Conservation (phyloP, 768 basidiomycete species). For the Candolleomyces eurysporus region DNA sequence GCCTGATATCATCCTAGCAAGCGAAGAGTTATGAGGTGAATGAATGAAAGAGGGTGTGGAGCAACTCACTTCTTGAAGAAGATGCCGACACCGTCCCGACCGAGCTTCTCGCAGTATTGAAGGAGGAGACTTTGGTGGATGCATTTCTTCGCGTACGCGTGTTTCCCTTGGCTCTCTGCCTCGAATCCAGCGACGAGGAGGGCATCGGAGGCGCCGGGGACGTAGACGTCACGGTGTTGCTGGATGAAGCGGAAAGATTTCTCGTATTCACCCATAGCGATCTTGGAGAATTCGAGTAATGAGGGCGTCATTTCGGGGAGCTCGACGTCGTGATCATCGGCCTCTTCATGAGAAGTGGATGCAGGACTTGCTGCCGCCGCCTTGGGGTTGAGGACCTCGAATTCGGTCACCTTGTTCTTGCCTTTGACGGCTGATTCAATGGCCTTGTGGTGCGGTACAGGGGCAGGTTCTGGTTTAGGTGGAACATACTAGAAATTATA, state of each 20-base stretch:
- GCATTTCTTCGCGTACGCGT: conserved; percentile 76
- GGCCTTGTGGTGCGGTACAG: conserved; percentile 54
- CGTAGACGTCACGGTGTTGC: conserved; percentile 78
- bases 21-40: not conserved
- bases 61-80: conserved; percentile 85
- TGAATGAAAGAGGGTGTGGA: conserved; percentile 7
- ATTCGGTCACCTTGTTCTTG: conserved; percentile 50
- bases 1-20: conserved; percentile 72
- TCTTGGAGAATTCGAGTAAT: conserved; percentile 72
- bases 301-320: conserved; percentile 80
- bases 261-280: conserved; percentile 72
- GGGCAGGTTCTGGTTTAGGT: conserved; percentile 64
- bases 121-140: conserved; percentile 91
- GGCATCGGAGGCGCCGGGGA: conserved; percentile 86
- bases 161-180: conserved; percentile 66
- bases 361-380: conserved; percentile 32
- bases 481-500: conserved; percentile 61
- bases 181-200: conserved; percentile 89
- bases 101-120: conserved; percentile 93
- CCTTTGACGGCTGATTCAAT: conserved; percentile 40
- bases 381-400: conserved; percentile 76
- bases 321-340: conserved; percentile 42
- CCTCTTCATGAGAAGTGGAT: conserved; percentile 18
- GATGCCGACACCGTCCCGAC: conserved; percentile 82
- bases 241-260: conserved; percentile 86